A percentile compares a stretch with the other conserved stretches of the same genome.
These are phyloP conservation scores for Tricholomella constricta DNA, from an alignment of 768 basidiomycete genomes.

Conservation along the genomic window DNA sequence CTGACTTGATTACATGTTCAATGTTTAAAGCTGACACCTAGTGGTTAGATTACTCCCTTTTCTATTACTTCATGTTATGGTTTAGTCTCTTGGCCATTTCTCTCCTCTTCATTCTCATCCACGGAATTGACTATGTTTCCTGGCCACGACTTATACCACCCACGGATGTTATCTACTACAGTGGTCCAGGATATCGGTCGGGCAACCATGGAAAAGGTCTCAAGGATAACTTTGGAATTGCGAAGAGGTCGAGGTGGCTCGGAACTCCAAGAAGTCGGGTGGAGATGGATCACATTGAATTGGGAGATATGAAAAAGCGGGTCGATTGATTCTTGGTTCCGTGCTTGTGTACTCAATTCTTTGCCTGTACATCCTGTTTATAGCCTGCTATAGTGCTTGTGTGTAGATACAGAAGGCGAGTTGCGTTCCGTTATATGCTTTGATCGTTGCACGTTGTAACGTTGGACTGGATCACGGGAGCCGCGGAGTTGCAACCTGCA, in stretches of 20 bases:
- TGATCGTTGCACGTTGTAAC: neutral
- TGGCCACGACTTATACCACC: conserved; percentile 90
- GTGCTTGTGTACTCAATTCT: neutral
- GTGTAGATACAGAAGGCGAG: neutral
- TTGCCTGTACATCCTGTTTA: neutral
- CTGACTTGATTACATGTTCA: neutral
- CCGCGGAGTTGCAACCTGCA: conserved; percentile 31
- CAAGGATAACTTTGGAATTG: conserved; percentile 25
- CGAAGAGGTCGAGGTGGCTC: conserved; percentile 41
- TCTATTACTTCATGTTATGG: conserved; percentile 87
- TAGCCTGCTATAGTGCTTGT: neutral
- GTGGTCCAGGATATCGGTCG: conserved; percentile 86
- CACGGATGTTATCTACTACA: conserved; percentile 84
- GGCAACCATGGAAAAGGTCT: conserved; percentile 77
- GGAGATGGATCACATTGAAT: conserved; percentile 72
- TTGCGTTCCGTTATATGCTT: neutral
- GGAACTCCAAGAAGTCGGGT: conserved; percentile 39
- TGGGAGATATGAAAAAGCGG: conserved; percentile 76
- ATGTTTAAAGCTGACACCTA: conserved; percentile 1
- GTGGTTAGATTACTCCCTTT: conserved; percentile 73
- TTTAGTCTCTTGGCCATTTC: conserved; percentile 62
- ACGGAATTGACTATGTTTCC: conserved; percentile 93
- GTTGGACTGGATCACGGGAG: conserved; percentile 1
- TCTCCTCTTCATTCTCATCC: conserved; percentile 70
- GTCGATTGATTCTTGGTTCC: conserved; percentile 50